phyloP scores from a whole-genome alignment of 495 filamentous ascomycete species.

The Pyrenula aspistea region DNA sequence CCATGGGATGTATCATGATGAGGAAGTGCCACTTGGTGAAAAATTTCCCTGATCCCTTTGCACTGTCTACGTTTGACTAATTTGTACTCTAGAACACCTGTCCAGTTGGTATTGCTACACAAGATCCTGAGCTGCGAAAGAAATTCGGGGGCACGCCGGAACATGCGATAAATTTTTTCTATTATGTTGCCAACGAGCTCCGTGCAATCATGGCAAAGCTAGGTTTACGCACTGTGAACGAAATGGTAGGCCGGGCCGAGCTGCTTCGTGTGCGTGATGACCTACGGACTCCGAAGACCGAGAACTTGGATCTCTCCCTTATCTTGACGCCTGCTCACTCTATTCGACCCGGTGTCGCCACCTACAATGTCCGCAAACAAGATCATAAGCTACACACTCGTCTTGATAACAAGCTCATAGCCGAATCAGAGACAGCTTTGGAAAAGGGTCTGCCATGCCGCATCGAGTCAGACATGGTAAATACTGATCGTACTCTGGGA shows the following conservation, averaged over 20 bases:
- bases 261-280: conserved; percentile 81
- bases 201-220: conserved; percentile 97
- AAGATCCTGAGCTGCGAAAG: conserved; percentile 87
- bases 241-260: conserved; percentile 96
- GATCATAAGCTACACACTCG: conserved; percentile 89
- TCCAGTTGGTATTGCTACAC: conserved; percentile 93
- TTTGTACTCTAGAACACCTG: conserved; percentile 56
- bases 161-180: conserved; percentile 99
- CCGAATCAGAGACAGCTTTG: conserved; percentile 90
- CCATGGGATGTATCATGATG: conserved; percentile 98
- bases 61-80: conserved; percentile 3
- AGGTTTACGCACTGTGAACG: conserved; percentile 90
- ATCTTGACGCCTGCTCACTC: conserved; percentile 95
- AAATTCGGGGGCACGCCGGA: conserved; percentile 94
- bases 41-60: not conserved
- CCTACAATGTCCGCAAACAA: conserved; percentile 98
- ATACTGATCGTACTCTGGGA: conserved; percentile 92
- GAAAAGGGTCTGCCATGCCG: conserved; percentile 92
- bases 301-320: conserved; percentile 87
- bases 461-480: conserved; percentile 96
- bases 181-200: conserved; percentile 95
- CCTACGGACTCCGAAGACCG: conserved; percentile 75
- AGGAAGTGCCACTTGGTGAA: conserved; percentile 31
- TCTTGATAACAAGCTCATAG: conserved; percentile 97
- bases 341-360: conserved; percentile 90